phyloP scores from a whole-genome alignment of 1,284 basidiomycete species.

The Polyporus tsugae region DNA sequence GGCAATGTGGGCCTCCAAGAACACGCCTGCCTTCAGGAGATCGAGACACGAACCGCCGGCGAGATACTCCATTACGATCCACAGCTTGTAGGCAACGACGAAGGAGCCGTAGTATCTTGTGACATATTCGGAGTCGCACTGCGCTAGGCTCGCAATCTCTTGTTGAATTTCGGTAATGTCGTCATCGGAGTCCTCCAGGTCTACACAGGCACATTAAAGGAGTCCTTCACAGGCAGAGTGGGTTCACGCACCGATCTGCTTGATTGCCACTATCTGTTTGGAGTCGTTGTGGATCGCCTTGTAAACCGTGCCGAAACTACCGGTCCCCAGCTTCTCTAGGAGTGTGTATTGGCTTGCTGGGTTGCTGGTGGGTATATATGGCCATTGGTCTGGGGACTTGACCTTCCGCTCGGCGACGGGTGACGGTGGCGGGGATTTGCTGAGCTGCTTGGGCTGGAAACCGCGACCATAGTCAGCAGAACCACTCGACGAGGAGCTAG shows the following conservation, averaged over 20 bases:
- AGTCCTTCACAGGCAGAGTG: constrained; percentile 8
- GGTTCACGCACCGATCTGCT: constrained; percentile 85
- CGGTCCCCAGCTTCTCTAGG: constrained; percentile 96
- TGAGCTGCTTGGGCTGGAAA: constrained; percentile 52
- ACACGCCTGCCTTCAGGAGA: constrained; percentile 89
- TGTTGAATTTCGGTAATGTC: constrained; percentile 98
- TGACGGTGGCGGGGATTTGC: constrained; percentile 59
- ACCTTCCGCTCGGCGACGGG: constrained; percentile 50
- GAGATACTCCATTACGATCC: constrained; percentile 99
- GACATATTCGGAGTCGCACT: constrained; percentile 96
- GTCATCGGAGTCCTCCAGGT: constrained; percentile 90
- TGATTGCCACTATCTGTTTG: constrained; percentile 95
- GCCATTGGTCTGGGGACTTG: constrained; percentile 65
- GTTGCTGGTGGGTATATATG: constrained; percentile 72
- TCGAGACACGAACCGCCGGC: constrained; percentile 98
- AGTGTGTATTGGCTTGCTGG: constrained; percentile 91
- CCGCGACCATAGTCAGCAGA: constrained; percentile 38
- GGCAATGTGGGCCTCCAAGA: constrained; percentile 93
- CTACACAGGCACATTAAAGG: constrained; percentile 47
- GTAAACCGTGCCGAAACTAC: constrained; percentile 96
- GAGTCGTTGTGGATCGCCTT: constrained; percentile 96
- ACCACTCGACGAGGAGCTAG: constrained; percentile 35
- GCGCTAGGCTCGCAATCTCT: constrained; percentile 95
- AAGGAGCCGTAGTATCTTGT: constrained; percentile 98
- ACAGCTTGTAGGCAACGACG: constrained; percentile 95